Percentiles rank a stretch among this genome's conserved stretches.
phyloP scores from a whole-genome alignment of 208 protist species.

The Plasmodiophora brassicae region DNA sequence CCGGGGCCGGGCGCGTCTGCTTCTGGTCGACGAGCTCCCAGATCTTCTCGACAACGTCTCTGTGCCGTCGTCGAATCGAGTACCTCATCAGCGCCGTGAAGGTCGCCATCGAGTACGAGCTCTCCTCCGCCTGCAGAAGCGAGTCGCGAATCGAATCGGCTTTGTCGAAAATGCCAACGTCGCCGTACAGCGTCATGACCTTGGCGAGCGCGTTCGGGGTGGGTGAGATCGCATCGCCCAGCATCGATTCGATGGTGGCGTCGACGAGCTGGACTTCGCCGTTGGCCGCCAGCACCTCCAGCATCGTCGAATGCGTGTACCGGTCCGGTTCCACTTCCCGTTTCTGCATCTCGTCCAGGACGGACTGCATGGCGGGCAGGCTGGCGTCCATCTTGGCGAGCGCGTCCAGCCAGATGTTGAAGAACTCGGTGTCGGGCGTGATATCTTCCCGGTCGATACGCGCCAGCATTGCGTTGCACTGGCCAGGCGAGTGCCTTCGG shows the following conservation, averaged over 20 bases:
- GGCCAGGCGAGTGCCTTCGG: background rate
- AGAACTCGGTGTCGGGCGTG: background rate
- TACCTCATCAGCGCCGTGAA: background rate
- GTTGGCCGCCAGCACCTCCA: background rate
- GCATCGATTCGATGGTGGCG: background rate
- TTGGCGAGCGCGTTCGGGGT: background rate
- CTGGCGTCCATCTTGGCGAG: background rate
- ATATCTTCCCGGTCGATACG: background rate
- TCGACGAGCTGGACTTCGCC: background rate
- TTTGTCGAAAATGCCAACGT: background rate
- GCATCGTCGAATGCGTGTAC: conserved; percentile 2
- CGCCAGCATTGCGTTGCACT: background rate
- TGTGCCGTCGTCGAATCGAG: background rate
- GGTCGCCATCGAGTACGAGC: background rate
- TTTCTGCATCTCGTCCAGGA: background rate
- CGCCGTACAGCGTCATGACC: background rate
- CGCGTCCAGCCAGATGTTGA: conserved; percentile 9
- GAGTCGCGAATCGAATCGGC: conserved; percentile 11
- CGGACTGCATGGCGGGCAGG: background rate
- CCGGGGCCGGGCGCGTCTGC: background rate
- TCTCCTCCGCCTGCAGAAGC: background rate
- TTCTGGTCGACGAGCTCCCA: background rate
- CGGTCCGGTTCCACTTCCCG: background rate
- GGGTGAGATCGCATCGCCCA: background rate
- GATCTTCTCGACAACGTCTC: background rate